Percentiles rank a stretch among this genome's conserved stretches.
Conservation (phyloP, 768 basidiomycete genomes). For the Mycena rebaudengoi region DNA sequence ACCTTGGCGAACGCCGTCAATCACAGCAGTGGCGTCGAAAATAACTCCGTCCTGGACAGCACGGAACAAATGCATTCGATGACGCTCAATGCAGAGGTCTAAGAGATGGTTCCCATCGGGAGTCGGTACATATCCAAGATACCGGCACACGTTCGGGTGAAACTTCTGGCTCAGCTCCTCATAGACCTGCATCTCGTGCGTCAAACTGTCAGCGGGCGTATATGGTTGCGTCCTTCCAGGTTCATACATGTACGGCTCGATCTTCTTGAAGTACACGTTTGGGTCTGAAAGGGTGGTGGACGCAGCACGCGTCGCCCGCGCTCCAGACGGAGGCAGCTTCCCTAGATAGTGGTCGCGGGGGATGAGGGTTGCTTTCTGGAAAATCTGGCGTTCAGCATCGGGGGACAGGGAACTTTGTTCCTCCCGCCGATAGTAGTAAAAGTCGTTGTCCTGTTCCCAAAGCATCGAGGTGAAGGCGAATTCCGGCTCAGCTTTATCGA, state of each 20-base stretch:
- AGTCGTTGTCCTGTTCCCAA: background rate
- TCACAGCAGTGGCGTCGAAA: background rate
- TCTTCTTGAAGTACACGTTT: background rate
- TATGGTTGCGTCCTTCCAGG: background rate
- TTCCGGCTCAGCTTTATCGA: background rate
- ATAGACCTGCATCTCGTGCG: background rate
- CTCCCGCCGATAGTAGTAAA: background rate
- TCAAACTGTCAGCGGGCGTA: background rate
- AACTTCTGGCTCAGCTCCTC: background rate
- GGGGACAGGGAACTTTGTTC: background rate
- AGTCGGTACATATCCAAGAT: background rate
- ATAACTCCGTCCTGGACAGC: background rate
- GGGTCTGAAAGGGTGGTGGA: background rate
- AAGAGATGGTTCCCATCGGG: background rate
- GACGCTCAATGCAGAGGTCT: background rate
- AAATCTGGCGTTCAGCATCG: background rate
- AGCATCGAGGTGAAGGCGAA: background rate
- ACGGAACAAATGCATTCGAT: background rate
- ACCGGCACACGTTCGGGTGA: background rate
- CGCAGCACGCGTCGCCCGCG: background rate
- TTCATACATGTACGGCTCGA: background rate
- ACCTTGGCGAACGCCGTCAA: background rate
- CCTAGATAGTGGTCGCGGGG: background rate
- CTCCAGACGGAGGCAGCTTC: background rate
- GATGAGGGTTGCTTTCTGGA: background rate